phyloP scores from a whole-genome alignment of 352 stramenopile species.

The Phytophthora ohioensis region DNA sequence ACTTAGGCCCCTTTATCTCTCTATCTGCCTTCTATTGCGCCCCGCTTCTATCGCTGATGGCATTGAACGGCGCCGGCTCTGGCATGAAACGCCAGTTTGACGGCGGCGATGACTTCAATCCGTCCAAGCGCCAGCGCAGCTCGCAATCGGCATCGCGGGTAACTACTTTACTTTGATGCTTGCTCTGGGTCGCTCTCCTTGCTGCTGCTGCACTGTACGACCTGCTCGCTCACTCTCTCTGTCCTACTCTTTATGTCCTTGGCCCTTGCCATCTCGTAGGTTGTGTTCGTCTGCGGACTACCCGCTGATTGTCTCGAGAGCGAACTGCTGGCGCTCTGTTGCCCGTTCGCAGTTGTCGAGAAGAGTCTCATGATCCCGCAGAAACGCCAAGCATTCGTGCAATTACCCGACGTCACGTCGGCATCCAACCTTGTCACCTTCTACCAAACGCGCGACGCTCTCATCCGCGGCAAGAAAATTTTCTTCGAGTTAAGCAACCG shows the following conservation, averaged over 20 bases:
- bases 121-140: slow-evolving; percentile 50
- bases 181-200: slow-evolving; percentile 15
- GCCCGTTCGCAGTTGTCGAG: slow-evolving; percentile 83
- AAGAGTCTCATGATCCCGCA: slow-evolving; percentile 79
- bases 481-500: slow-evolving; percentile 81
- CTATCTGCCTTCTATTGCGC: background rate
- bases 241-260: slow-evolving; percentile 36
- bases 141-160: slow-evolving; percentile 57
- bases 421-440: slow-evolving; percentile 82
- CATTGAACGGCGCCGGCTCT: slow-evolving; percentile 21
- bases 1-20: background rate
- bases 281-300: slow-evolving; percentile 82
- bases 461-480: slow-evolving; percentile 84
- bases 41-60: slow-evolving; percentile 23
- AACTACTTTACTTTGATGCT: slow-evolving; percentile 32
- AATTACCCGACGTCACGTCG: slow-evolving; percentile 71
- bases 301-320: slow-evolving; percentile 83
- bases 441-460: slow-evolving; percentile 77
- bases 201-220: background rate
- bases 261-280: slow-evolving; percentile 45
- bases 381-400: slow-evolving; percentile 84
- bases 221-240: slow-evolving; percentile 30
- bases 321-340: slow-evolving; percentile 83
- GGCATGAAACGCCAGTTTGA: slow-evolving; percentile 61
- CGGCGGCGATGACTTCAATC: slow-evolving; percentile 35